Evolutionary conservation across 805 yeast genomes (phyloP).

Genomic region (Kuraishia capsulata): DNA sequence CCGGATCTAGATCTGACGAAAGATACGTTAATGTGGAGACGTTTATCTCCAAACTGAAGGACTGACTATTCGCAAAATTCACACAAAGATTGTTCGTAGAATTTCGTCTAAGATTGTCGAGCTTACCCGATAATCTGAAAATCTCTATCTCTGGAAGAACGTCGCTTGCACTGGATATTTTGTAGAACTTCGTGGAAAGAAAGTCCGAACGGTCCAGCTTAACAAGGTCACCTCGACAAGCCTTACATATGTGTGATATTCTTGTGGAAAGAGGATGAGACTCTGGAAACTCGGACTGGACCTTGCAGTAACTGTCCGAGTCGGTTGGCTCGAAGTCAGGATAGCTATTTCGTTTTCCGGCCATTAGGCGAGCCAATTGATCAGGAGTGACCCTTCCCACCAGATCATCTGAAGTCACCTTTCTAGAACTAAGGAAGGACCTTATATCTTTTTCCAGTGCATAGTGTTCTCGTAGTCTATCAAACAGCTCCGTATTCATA

Average conservation of each 20-base stretch:
- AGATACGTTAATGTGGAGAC: slow-evolving; percentile 9
- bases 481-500: slow-evolving; percentile 7
- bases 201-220: slow-evolving; percentile 11
- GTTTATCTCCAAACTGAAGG: slow-evolving; percentile 4
- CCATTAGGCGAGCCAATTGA: neutral
- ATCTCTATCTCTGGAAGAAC: slow-evolving; percentile 14
- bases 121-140: slow-evolving; percentile 2
- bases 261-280: slow-evolving; percentile 10
- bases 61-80: slow-evolving; percentile 9
- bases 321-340: neutral
- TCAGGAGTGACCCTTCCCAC: neutral
- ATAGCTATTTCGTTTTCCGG: neutral
- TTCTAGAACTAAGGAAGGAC: neutral
- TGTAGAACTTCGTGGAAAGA: slow-evolving; percentile 9
- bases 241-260: slow-evolving; percentile 11
- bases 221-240: slow-evolving; percentile 11
- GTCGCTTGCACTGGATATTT: slow-evolving; percentile 9
- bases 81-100: slow-evolving; percentile 3
- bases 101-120: neutral
- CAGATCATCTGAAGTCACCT: neutral
- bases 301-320: neutral
- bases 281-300: slow-evolving; percentile 8
- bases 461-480: slow-evolving; percentile 8
- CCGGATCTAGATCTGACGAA: neutral
- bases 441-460: neutral